phyloP scores from a whole-genome alignment of 2,329 filamentous ascomycete species.

The Microascus cirrosus region DNA sequence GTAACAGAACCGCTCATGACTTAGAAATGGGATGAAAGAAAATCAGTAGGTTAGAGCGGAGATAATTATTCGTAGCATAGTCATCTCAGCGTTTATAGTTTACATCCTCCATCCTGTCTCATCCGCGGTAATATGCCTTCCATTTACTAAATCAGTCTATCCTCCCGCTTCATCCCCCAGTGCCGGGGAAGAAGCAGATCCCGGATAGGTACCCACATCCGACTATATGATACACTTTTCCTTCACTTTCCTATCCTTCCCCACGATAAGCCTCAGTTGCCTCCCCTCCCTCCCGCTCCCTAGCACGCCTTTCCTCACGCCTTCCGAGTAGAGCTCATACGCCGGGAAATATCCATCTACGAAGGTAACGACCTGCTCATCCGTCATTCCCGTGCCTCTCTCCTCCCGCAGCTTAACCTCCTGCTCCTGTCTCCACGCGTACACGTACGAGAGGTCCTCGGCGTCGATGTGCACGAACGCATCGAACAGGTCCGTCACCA shows the following conservation, averaged over 20 bases:
- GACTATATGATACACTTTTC: slow-evolving; percentile 37
- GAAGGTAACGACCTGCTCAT: slow-evolving; percentile 67
- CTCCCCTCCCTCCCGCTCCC: slow-evolving; percentile 28
- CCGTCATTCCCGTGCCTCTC: slow-evolving; percentile 69
- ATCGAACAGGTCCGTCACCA: slow-evolving; percentile 36
- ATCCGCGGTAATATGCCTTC: background rate
- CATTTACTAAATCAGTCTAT: background rate
- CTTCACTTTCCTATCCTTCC: slow-evolving; percentile 47
- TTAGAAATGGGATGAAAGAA: background rate
- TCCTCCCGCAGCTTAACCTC: slow-evolving; percentile 57
- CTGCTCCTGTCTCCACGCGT: slow-evolving; percentile 74
- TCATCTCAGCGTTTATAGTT: background rate
- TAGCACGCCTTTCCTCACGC: slow-evolving; percentile 47
- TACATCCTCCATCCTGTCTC: background rate
- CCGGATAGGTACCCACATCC: background rate
- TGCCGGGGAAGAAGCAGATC: background rate
- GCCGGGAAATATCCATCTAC: slow-evolving; percentile 59
- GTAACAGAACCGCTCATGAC: background rate
- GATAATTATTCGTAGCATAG: background rate
- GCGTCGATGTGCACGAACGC: slow-evolving; percentile 56
- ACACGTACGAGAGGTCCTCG: slow-evolving; percentile 63
- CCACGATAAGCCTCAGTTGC: slow-evolving; percentile 53
- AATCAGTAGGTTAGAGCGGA: background rate
- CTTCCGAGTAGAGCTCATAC: slow-evolving; percentile 58
- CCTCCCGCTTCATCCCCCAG: background rate